Percentiles rank a stretch among this genome's conserved stretches.
These are phyloP conservation scores for Corylus heterophylla DNA, from an alignment of 306 rosid genomes.

Conservation along the genomic window DNA sequence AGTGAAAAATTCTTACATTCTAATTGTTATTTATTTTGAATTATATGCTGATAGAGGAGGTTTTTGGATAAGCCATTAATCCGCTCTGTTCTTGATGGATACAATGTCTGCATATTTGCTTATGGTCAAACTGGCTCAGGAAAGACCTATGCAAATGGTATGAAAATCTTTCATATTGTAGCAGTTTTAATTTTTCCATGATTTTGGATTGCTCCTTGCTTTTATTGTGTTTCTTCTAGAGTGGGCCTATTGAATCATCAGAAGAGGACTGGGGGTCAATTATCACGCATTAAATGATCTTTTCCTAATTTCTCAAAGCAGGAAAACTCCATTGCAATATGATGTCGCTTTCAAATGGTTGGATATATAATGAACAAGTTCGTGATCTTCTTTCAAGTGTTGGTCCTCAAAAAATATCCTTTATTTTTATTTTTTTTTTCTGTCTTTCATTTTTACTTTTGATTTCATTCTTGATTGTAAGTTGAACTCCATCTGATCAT, in stretches of 20 bases:
- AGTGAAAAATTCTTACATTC: neutral
- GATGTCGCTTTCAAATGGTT: constrained; percentile 97
- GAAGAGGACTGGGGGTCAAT: constrained; percentile 91
- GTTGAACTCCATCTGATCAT: neutral
- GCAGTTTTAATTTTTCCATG: constrained; percentile 4
- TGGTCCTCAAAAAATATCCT: constrained; percentile 95
- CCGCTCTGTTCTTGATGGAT: constrained; percentile 96
- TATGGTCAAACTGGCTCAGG: constrained; percentile 99
- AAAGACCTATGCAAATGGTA: constrained; percentile 97
- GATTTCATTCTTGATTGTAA: neutral
- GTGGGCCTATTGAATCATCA: constrained; percentile 77
- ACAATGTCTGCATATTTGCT: constrained; percentile 98
- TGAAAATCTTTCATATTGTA: constrained; percentile 19
- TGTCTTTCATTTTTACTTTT: constrained; percentile 15
- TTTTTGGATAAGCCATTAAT: constrained; percentile 82
- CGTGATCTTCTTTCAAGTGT: constrained; percentile 80
- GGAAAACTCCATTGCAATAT: constrained; percentile 73
- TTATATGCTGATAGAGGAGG: constrained; percentile 60
- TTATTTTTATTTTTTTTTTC: constrained; percentile 7
- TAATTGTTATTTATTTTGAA: neutral
- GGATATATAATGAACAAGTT: constrained; percentile 97
- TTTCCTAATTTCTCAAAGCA: constrained; percentile 81
- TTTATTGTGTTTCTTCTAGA: constrained; percentile 47
- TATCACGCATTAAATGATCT: constrained; percentile 92
- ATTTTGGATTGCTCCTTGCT: constrained; percentile 16